Conservation (phyloP, 1,284 basidiomycete genomes). For the Tremellales sp. region DNA sequence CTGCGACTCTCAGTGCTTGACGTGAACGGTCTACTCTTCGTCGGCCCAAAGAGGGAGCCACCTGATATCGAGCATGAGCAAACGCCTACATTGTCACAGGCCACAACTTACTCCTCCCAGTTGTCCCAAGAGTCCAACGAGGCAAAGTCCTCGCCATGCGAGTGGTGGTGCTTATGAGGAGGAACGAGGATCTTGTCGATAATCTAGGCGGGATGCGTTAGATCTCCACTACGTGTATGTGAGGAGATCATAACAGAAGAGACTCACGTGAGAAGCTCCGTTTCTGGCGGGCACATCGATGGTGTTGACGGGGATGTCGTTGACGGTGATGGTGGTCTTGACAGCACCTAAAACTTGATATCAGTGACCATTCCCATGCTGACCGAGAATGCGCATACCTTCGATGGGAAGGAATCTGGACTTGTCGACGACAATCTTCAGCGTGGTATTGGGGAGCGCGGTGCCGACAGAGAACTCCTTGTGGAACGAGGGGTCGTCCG, state of each 20-base stretch:
- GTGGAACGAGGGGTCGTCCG: slow-evolving; percentile 51
- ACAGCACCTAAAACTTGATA: slow-evolving; percentile 41
- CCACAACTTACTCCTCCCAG: slow-evolving; percentile 57
- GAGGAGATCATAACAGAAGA: background rate
- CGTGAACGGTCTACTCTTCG: too few relatives aligned
- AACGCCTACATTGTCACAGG: too few relatives aligned
- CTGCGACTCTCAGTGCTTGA: too few relatives aligned
- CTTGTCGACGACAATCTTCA: slow-evolving; percentile 56
- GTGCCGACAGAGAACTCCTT: slow-evolving; percentile 55
- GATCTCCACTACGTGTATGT: too few relatives aligned
- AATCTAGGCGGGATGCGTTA: slow-evolving; percentile 59
- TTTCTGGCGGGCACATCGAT: slow-evolving; percentile 61
- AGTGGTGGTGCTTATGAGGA: slow-evolving; percentile 42
- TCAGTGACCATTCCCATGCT: slow-evolving; percentile 10
- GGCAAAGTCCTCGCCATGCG: slow-evolving; percentile 37
- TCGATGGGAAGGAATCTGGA: slow-evolving; percentile 49
- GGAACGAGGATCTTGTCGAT: slow-evolving; percentile 57
- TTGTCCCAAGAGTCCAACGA: slow-evolving; percentile 53
- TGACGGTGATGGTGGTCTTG: slow-evolving; percentile 54
- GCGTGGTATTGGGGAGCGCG: slow-evolving; percentile 53
- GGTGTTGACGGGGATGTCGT: slow-evolving; percentile 53
- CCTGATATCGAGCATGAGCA: slow-evolving; percentile 1
- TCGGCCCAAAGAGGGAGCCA: slow-evolving; percentile 39
- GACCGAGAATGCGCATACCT: slow-evolving; percentile 17
- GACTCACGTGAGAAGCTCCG: slow-evolving; percentile 57